Base-by-base conservation (phyloP, 345 rosid species). In the Litchi chinensis region DNA sequence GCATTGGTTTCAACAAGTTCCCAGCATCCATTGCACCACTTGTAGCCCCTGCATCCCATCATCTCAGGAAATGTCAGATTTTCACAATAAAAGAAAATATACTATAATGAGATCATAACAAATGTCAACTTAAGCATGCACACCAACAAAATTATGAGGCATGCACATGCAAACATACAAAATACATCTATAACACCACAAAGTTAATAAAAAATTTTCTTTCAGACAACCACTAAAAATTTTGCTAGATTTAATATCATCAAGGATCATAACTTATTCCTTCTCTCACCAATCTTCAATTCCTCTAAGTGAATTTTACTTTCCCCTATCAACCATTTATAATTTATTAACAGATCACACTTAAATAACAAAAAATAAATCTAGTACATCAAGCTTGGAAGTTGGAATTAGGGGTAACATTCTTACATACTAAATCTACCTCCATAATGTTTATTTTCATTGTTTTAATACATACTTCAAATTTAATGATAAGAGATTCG, bases 1-100 rank as follows among this genome's bases (percentile, higher is more conserved):
- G 92, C 97, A 95, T 92, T 62, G 98, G 97, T 80, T 95, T 93
- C 86, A 95, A 79, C 80, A 95, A 83, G 85, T 95, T 95, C 75
- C 98, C 96, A 63, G 98, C 99, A 84, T 93, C 99, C 98, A 95
- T 89, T 68, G 94, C 95, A 48, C 97, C 97, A 86, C 84, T 80
- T 18, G 84, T 85, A 73, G 90, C 91, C 77, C 99, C 99, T 95
- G 78, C 32, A 52, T 19, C 41, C 19, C 37, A 60, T 44, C 21
- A 3, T 18, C 21, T 48, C 24, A 68, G 21, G 52, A 52, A 15
- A 10, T 40, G 54, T 32, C n/a, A 65, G 10, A 48, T 32, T 76
- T 28, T 50, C 64, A 48, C 5, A 64, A 65, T 10, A 4, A 37
- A 37, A 65, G 50, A 56, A 74, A 32, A 24, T 44, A 63, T 3